Evolutionary conservation across 345 rosid species (phyloP).

Genomic region (Zanthoxylum bungeanum): DNA sequence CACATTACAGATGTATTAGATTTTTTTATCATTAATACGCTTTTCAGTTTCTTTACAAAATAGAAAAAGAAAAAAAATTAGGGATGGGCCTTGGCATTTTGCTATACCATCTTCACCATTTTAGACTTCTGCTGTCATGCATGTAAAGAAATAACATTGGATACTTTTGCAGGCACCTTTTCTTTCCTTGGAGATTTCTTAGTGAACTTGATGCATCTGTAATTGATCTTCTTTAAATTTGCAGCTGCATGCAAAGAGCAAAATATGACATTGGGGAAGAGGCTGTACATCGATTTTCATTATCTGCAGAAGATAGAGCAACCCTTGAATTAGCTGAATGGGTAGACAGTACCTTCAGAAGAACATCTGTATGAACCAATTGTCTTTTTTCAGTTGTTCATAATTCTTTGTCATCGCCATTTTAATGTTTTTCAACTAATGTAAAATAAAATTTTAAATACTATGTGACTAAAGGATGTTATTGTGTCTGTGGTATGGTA

Average conservation of each 20-base stretch:
- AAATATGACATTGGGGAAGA: conserved; percentile 95
- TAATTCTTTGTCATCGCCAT: conserved; percentile 1
- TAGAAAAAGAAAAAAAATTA: neutral
- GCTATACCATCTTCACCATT: neutral
- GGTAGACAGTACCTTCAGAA: conserved; percentile 78
- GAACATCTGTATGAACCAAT: conserved; percentile 56
- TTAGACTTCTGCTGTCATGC: neutral
- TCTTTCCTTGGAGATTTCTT: neutral
- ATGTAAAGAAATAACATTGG: neutral
- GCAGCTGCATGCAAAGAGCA: conserved; percentile 95
- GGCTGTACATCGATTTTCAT: conserved; percentile 84
- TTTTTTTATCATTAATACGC: neutral
- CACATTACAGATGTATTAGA: neutral
- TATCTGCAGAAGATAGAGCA: conserved; percentile 96
- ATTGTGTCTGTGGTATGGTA: neutral
- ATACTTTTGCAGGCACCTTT: neutral
- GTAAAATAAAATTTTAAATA: neutral
- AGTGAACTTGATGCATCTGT: conserved; percentile 1
- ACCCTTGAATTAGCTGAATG: conserved; percentile 96
- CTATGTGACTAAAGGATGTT: neutral
- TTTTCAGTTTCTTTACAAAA: neutral
- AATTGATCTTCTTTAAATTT: conserved; percentile 22
- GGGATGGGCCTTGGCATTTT: neutral
- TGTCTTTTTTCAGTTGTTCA: conserved; percentile 18
- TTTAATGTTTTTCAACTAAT: neutral